A percentile compares a stretch with the other conserved stretches of the same genome.
phyloP scores from a whole-genome alignment of 2,329 filamentous ascomycete genomes.

The Fusarium kyushuense region DNA sequence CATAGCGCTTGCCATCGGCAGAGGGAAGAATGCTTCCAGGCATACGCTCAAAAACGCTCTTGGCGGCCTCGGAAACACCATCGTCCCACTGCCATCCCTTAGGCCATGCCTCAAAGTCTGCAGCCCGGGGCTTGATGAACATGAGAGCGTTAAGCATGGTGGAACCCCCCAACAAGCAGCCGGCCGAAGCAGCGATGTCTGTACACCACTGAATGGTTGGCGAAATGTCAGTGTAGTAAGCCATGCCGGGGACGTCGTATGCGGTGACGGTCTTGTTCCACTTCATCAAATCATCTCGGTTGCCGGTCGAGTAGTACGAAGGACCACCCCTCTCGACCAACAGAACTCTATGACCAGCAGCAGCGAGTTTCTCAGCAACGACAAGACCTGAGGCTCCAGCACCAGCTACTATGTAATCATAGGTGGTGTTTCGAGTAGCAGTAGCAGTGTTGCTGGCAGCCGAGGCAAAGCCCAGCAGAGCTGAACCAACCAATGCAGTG shows the following conservation, averaged over 20 bases:
- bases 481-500: conserved; percentile 15
- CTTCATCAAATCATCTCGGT: conserved; percentile 65
- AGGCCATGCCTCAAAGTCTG: conserved; percentile 79
- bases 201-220: conserved; percentile 43
- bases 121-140: conserved; percentile 73
- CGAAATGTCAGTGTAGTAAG: conserved; percentile 75
- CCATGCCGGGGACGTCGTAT: conserved; percentile 77
- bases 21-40: conserved; percentile 70
- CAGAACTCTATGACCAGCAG: conserved; percentile 72
- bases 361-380: conserved; percentile 61
- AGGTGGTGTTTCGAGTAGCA: conserved; percentile 28
- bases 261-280: conserved; percentile 75
- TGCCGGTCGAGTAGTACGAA: conserved; percentile 73
- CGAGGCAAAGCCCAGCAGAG: conserved; percentile 28
- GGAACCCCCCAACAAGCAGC: conserved; percentile 74
- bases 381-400: conserved; percentile 43
- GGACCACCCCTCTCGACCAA: conserved; percentile 70
- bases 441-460: conserved; percentile 18
- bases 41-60: conserved; percentile 69
- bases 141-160: conserved; percentile 75
- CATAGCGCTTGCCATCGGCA: conserved; percentile 73
- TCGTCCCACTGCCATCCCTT: conserved; percentile 71
- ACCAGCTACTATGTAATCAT: conserved; percentile 43
- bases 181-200: conserved; percentile 53
- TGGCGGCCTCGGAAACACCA: conserved; percentile 65